Evolutionary conservation across 805 yeast genomes (phyloP), one percentile per base, ranked within the genome.

Genomic region (Candida methanosorbosa): DNA sequence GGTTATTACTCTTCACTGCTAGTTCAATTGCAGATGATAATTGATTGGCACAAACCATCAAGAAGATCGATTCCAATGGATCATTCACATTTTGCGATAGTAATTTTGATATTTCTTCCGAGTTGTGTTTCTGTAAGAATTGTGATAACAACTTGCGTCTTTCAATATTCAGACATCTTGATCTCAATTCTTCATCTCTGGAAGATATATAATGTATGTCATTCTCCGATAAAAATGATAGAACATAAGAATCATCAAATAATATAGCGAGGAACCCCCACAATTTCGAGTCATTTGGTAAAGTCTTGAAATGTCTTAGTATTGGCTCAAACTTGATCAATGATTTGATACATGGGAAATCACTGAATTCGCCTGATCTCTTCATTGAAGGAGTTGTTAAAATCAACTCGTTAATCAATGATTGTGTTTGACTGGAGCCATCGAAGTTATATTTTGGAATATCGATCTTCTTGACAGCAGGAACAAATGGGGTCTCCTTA

Each of bases 221-320:
- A 9, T 22, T 27, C 6, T 21, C 24, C 9, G 34, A 32, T 5
- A 46, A 34, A 32, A 43, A 40, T 2, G 52, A 34, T 4, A 29
- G 15, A 18, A 49, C 40, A 26, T 43, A 49, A 1, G 32, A 27
- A 15, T 60, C 59, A 49, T 77, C 84, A 55, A 81, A 81, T 29
- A 87, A 59, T 16, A 75, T 66, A 1, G 83, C 70, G 1, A 81
- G 71, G 29, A 82, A 58, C n/a, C 64, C 61, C 74, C 86, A 71
- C 11, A 68, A 43, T 4, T 51, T 47, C 20, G 43, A 42, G 28
- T 57, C 64, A 9, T 18, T 24, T 3, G 14, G 5, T 7, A 17
- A 24, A 5, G 17, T 5, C 5, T 30, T 14, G 24, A 15, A 30
- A 17, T 23, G 12, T 22, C 15, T 23, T 12, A 30, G 9, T 16